A percentile compares a stretch with the other conserved stretches of the same genome.
phyloP scores from a whole-genome alignment of 1,284 basidiomycete species.

The Cutaneotrichosporon sp. region DNA sequence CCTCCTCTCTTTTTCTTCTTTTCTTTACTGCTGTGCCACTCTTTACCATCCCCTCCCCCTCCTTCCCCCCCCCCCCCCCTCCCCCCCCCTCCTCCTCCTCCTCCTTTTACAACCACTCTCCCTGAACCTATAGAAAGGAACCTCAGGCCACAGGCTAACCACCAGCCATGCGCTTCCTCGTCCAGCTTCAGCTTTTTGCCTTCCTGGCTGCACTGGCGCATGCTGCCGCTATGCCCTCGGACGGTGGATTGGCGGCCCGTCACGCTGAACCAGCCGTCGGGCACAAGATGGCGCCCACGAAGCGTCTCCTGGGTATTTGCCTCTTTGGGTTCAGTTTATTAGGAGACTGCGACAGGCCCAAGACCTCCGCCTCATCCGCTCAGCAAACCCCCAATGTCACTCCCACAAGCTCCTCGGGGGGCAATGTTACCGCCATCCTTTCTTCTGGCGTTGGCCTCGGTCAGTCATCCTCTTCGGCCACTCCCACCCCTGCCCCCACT shows the following conservation, averaged over 20 bases:
- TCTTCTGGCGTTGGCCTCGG: not conserved
- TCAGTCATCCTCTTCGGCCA: not conserved
- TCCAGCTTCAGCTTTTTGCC: conserved; percentile 1
- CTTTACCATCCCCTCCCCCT: not conserved
- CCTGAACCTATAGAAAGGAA: not conserved
- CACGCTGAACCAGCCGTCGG: not conserved
- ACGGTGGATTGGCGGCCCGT: not conserved
- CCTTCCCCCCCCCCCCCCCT: too few species aligned
- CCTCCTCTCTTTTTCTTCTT: not conserved
- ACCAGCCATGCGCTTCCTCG: conserved; percentile 11
- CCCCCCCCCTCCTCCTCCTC: not conserved
- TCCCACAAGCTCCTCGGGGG: not conserved
- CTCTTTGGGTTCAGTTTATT: conserved; percentile 7
- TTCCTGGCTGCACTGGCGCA: conserved; percentile 5
- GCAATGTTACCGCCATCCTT: not conserved
- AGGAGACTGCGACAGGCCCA: conserved; percentile 13
- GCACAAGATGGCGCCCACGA: not conserved
- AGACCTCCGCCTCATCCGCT: not conserved
- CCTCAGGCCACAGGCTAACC: not conserved
- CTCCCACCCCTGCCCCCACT: not conserved
- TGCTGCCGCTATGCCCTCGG: conserved; percentile 4
- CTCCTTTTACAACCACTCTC: not conserved
- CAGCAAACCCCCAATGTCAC: not conserved
- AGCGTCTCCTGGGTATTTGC: conserved; percentile 18
- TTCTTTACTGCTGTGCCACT: not conserved